Evolutionary conservation across 306 rosid genomes (phyloP), one percentile per base, ranked within the genome.

Genomic region (Glycine tomentella): DNA sequence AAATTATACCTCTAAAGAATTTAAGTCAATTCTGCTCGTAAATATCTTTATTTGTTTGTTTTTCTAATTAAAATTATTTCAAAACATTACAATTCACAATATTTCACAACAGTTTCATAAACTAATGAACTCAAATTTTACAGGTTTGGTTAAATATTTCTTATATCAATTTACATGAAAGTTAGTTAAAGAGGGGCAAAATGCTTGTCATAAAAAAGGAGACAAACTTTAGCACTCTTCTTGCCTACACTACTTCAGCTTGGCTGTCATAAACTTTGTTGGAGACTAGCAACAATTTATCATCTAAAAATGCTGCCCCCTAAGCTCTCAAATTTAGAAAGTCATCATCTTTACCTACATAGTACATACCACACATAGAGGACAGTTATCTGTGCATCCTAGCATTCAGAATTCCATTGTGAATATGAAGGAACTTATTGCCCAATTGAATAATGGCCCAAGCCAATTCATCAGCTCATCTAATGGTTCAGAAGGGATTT

Each of bases 171-270:
- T n/a, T n/a, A n/a, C n/a, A n/a, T n/a, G n/a, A n/a, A n/a, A n/a
- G n/a, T n/a, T n/a, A n/a, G n/a, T n/a, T n/a, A n/a, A n/a, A 40
- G 36, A n/a, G 46, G 76, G 58, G 46, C 45, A 76, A 68, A 81
- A 55, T 81, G 61, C 2, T 74, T 65, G 63, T 55, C 38, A 14
- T 57, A 67, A 55, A 66, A 67, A 75, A 68, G 58, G 66, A n/a
- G 33, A 48, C 71, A 68, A 56, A 17, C 48, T 4, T 74, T 74
- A 58, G 84, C 61, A 42, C 44, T 46, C 13, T 55, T 51, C 45
- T 81, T 55, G 75, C 33, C 53, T 14, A 16, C 66, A 48, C 44
- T 51, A 73, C 74, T 50, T 36, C 61, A 8, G 52, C n/a, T 42
- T 40, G 44, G 67, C 74, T 33, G 53, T 51, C 42, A 81, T 25